Evolutionary conservation across 148 eudicot species (phyloP), one percentile per base, ranked within the genome.

Genomic region (Cornus kousa): DNA sequence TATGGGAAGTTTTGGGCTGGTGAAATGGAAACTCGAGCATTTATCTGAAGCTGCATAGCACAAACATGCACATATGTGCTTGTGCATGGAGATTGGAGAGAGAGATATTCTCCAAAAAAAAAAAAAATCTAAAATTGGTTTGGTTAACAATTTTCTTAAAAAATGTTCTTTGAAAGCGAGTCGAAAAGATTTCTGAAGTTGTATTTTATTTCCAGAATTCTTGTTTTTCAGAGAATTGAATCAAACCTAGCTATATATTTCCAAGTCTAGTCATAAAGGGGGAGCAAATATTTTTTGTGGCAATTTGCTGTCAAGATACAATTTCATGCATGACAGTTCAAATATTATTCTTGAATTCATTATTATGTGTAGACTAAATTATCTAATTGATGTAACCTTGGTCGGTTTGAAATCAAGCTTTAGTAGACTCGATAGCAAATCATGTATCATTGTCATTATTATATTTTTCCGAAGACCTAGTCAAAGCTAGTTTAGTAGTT

Each of bases 341-440:
- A 65, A 23, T 65, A 22, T 9, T 65, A 65, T 22, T 23, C 31
- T n/a, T 23, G 68, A n/a, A 65, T 12, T 11, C 68, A 65, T 22
- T 24, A 65, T 22, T n/a, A 22, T 22, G 2, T 65, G 8, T 24
- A 23, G 59, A 53, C 48, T 2, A 53, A 16, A 53, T 53, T 65
- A 65, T 23, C 23, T 4, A 22, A 23, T 22, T 24, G 68, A 65
- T 65, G 68, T 65, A 65, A 65, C 3, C 68, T 65, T 22, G 68
- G 68, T 23, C 68, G 68, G 68, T 65, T 65, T 65, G 68, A 65
- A 65, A 65, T 22, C 32, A 65, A 23, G 68, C 13, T 65, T 65
- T 23, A 65, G 68, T 65, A n/a, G 11, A 22, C 31, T 23, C 7
- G 31, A 65, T 22, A 65, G 3, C 68, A 65, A 22, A 10, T 65